Conservation (phyloP, 768 basidiomycete species). For the Kwoniella botswanensis region DNA sequence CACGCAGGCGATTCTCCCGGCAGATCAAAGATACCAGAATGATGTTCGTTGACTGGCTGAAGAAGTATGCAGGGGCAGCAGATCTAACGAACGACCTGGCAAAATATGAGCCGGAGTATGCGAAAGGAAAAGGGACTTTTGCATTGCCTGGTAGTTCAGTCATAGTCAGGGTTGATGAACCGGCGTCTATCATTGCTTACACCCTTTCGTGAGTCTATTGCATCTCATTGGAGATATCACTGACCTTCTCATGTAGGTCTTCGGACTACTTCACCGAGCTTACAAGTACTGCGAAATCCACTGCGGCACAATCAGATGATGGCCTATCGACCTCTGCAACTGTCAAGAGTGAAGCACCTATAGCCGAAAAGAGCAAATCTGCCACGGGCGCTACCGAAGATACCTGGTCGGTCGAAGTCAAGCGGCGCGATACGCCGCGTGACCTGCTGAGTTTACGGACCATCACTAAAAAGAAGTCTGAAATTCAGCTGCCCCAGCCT, state of each 20-base stretch:
- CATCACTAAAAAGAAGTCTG: slow-evolving; percentile 43
- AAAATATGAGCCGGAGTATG: slow-evolving; percentile 26
- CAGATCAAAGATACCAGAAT: background rate
- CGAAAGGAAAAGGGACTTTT: slow-evolving; percentile 11
- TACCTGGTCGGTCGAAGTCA: slow-evolving; percentile 38
- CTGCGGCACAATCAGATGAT: slow-evolving; percentile 1
- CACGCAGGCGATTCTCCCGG: slow-evolving; percentile 19
- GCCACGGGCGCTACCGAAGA: slow-evolving; percentile 12
- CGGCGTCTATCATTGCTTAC: slow-evolving; percentile 48
- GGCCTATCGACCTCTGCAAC: background rate
- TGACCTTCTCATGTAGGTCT: slow-evolving; percentile 22
- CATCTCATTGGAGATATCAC: background rate
- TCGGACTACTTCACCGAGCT: slow-evolving; percentile 45
- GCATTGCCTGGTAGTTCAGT: slow-evolving; percentile 44
- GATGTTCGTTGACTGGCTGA: slow-evolving; percentile 23
- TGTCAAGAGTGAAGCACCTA: background rate
- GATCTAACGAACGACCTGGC: background rate
- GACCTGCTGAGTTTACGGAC: slow-evolving; percentile 45
- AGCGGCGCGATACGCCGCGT: slow-evolving; percentile 43
- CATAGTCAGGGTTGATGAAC: slow-evolving; percentile 46
- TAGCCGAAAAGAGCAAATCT: background rate
- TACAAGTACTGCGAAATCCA: slow-evolving; percentile 10
- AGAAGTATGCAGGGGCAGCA: slow-evolving; percentile 6
- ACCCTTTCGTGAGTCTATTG: slow-evolving; percentile 43
- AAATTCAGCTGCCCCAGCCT: slow-evolving; percentile 21